phyloP scores from a whole-genome alignment of 805 yeast genomes.

The Metschnikowia picachoensis region DNA sequence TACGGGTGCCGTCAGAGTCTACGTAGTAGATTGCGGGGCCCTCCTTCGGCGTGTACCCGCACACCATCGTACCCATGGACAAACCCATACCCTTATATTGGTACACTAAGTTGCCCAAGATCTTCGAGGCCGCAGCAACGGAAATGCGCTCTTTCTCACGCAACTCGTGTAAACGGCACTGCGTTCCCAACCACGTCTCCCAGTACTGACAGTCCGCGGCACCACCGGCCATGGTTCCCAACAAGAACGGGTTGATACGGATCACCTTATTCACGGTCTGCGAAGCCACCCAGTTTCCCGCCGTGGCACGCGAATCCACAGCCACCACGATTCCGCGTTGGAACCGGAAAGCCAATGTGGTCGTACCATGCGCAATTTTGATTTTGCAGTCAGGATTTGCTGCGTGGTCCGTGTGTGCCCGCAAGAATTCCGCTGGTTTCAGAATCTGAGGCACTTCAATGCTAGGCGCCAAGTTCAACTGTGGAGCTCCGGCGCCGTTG shows the following conservation, averaged over 20 bases:
- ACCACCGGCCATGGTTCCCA: slow-evolving; percentile 99
- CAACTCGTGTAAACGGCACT: slow-evolving; percentile 91
- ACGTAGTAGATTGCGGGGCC: slow-evolving; percentile 96
- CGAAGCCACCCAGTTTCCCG: slow-evolving; percentile 97
- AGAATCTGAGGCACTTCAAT: slow-evolving; percentile 78
- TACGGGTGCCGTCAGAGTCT: slow-evolving; percentile 94
- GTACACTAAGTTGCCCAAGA: slow-evolving; percentile 84
- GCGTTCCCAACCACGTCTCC: slow-evolving; percentile 99
- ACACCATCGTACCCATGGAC: slow-evolving; percentile 98
- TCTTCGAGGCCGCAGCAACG: slow-evolving; percentile 95
- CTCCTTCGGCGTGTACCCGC: slow-evolving; percentile 93
- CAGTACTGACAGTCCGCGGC: slow-evolving; percentile 99
- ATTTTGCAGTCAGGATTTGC: slow-evolving; percentile 90
- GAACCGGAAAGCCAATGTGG: slow-evolving; percentile 93
- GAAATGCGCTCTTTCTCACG: slow-evolving; percentile 92
- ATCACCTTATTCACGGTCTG: slow-evolving; percentile 97
- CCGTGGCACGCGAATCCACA: slow-evolving; percentile 97
- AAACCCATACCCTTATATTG: slow-evolving; percentile 97
- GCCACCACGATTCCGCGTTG: slow-evolving; percentile 95
- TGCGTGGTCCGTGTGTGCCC: slow-evolving; percentile 98
- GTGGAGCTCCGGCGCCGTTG: slow-evolving; percentile 18
- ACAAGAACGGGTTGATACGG: slow-evolving; percentile 88
- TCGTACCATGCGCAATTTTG: slow-evolving; percentile 98
- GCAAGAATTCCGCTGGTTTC: slow-evolving; percentile 83
- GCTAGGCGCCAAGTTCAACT: slow-evolving; percentile 50